A percentile compares a stretch with the other conserved stretches of the same genome.
These are phyloP conservation scores for Diaporthe citriasiana DNA, from an alignment of 2,329 filamentous ascomycete genomes.

Conservation along the genomic window DNA sequence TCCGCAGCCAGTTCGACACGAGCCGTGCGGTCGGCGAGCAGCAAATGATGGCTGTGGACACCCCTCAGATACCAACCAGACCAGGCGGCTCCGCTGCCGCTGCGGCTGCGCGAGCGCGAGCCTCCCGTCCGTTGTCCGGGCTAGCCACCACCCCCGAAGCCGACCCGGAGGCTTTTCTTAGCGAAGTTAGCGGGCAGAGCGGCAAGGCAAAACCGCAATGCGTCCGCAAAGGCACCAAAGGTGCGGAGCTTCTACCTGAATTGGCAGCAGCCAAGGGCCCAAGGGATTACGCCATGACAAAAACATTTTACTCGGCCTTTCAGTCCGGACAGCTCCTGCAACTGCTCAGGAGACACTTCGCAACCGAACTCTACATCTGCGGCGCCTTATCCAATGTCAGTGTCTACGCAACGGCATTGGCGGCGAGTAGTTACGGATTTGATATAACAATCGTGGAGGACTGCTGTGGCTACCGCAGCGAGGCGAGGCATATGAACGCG, in stretches of 20 bases:
- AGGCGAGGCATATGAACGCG: constrained; percentile 77
- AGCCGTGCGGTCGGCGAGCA: constrained; percentile 70
- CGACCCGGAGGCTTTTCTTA: constrained; percentile 57
- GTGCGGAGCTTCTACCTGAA: constrained; percentile 59
- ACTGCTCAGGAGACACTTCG: constrained; percentile 84
- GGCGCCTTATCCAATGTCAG: constrained; percentile 90
- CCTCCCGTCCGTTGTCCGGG: constrained; percentile 41
- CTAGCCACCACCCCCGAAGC: constrained; percentile 38
- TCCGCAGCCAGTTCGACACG: constrained; percentile 80
- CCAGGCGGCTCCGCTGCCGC: constrained; percentile 32
- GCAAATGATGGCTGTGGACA: constrained; percentile 62
- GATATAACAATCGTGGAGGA: constrained; percentile 90
- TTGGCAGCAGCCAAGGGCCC: constrained; percentile 61
- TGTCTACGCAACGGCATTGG: constrained; percentile 90
- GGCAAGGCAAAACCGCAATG: constrained; percentile 55
- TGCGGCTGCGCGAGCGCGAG: constrained; percentile 48
- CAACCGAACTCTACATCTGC: constrained; percentile 91
- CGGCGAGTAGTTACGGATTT: constrained; percentile 89
- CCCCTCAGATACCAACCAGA: constrained; percentile 44
- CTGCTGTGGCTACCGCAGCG: constrained; percentile 85
- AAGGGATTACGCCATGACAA: constrained; percentile 69
- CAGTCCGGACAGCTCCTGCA: constrained; percentile 79
- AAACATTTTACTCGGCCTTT: constrained; percentile 92
- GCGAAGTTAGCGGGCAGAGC: constrained; percentile 35
- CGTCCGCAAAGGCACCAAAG: constrained; percentile 60